Base-by-base conservation (phyloP, 2,329 filamentous ascomycete genomes). In the Pseudocercospora pini-densiflorae region DNA sequence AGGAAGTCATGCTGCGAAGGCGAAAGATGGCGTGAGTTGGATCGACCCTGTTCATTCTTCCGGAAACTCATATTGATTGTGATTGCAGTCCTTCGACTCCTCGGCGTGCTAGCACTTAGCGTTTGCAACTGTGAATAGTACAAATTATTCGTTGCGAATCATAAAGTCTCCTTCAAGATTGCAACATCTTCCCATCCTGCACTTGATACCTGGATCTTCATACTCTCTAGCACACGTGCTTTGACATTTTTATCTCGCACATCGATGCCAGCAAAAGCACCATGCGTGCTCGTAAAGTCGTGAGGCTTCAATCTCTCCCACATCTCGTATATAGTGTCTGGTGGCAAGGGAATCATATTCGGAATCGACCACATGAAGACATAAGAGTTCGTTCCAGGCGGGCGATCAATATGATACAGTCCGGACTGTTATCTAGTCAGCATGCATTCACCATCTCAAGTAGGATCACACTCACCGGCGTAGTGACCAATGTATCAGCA, bases 361-460 rank as follows among this genome's bases (percentile, higher is more conserved):
- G 89, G 89, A 69, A 90, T 89, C 61, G 89, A 90, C 89, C 90
- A 94, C 85, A 92, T 89, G 79, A 93, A 94, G 0, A 87, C 81
- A 74, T 87, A 94, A 10, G 80, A 82, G 0, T 79, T 80, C 6
- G 84, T 86, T 2, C 81, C 81, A 0, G 79, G 75, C 4, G 77
- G 77, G 12, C 82, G 77, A 21, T 80, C 73, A 24, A 79, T 73
- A 54, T 81, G 81, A 59, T 78, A 79, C 33, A 79, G 65, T 1
- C 72, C 78, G 2, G 75, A 77, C 73, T 78, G 47, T 33, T 7
- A 12, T 19, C 23, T n/a, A 1, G 33, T 55, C 23, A 59, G 60
- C 43, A 54, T 2, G n/a, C 43, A 31, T 27, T 19, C 19, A 14
- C 12, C 27, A 54, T 5, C 16, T 43, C 40, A n/a, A 43, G 7